Base-by-base conservation (phyloP, 2,329 filamentous ascomycete genomes). In the Pseudogymnoascus sp. region DNA sequence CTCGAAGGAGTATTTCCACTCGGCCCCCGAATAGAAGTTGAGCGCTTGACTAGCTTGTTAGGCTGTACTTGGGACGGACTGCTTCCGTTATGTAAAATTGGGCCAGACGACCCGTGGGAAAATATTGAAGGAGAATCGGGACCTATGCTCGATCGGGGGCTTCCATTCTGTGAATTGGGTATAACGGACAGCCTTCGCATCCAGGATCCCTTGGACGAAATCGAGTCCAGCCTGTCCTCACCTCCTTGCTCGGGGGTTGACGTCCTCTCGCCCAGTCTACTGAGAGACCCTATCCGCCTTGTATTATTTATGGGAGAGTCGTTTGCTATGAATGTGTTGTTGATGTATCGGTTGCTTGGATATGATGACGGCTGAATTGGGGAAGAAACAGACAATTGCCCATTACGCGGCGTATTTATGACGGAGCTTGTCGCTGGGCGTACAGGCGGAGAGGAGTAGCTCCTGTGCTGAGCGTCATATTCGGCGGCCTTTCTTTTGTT, bases 31-130 rank as follows among this genome's bases (percentile, higher is more conserved):
- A 78, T 75, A 18, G 87, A 84, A 2, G 86, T 80, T 37, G 83
- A 80, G 63, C 88, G 84, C 74, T 93, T 93, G 59, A 92, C 88
- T 39, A 92, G 78, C 75, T 90, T 92, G 73, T 92, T 92, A 16
- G 85, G 86, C 7, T 83, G 77, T 33, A 84, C 73, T 63, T 78
- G 79, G 14, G 73, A 67, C 20, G 76, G 73, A 8, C 76, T 73
- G 50, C 62, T 67, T 25, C 60, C 62, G 59, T 65, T 63, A 3
- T 67, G 66, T 20, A 88, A 73, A 62, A 91, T 87, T 14, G 87
- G 86, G 22, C 81, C 84, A 1, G 79, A 81, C 36, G 88, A 90
- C 63, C 80, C 82, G 74, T 89, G 82, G 16, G 86, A 89, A 70
- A 84, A 83, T 54, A 89, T 72, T 2, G 87, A 87, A 47, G 85